These are phyloP conservation scores for Tylopilus balloui DNA, from an alignment of 768 basidiomycete genomes.

Conservation along the genomic window DNA sequence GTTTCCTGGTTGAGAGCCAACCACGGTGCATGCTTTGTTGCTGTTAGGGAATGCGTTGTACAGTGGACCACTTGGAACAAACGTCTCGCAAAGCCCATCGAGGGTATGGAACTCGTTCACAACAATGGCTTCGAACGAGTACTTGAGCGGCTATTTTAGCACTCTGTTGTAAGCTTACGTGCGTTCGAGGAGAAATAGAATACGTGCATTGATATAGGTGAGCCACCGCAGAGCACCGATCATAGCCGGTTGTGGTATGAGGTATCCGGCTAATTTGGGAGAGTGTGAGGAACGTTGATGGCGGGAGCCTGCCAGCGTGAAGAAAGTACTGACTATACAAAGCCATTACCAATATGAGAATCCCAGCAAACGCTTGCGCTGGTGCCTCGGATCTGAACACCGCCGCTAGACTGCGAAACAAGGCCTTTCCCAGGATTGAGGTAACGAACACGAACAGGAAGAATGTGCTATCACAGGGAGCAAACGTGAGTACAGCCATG, in stretches of 20 bases:
- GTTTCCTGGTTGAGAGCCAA: conserved; percentile 61
- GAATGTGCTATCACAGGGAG: conserved; percentile 41
- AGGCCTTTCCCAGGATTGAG: conserved; percentile 64
- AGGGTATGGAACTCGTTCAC: conserved; percentile 78
- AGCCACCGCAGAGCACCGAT: conserved; percentile 70
- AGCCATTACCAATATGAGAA: conserved; percentile 50
- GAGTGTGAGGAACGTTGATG: background rate
- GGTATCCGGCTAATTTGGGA: conserved; percentile 42
- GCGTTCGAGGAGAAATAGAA: conserved; percentile 31
- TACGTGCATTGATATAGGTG: conserved; percentile 53
- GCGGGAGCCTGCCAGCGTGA: too few relatives aligned
- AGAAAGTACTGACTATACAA: conserved; percentile 34
- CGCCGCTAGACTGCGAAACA: conserved; percentile 68
- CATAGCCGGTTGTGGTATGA: conserved; percentile 58
- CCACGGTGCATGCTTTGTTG: conserved; percentile 75
- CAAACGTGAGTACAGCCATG: conserved; percentile 10
- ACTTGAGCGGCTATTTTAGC: conserved; percentile 61
- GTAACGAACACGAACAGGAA: conserved; percentile 55
- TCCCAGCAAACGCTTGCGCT: conserved; percentile 56
- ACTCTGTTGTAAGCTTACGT: background rate
- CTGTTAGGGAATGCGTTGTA: conserved; percentile 50
- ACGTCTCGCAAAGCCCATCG: conserved; percentile 52
- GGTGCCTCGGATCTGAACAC: conserved; percentile 54
- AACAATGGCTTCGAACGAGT: conserved; percentile 63
- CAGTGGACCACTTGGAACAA: conserved; percentile 60